Evolutionary conservation across 345 rosid genomes (phyloP), one percentile per base, ranked within the genome.

Genomic region (Melaleuca quinquenervia): DNA sequence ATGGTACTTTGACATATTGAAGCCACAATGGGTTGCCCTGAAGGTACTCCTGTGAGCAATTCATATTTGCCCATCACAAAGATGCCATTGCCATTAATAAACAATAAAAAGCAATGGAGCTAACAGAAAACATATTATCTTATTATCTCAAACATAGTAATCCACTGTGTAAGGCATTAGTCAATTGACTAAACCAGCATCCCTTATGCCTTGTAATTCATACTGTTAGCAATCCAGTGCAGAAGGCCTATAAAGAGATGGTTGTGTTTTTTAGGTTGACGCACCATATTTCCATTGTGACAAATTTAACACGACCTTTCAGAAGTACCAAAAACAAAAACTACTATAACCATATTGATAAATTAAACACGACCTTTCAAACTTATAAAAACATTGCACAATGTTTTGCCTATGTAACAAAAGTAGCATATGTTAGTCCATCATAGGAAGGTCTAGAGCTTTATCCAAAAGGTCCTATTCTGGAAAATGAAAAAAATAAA

Each of bases 1-100:
- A 84, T 6, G 99, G 99, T 50, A 91, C 92, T 88, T 96, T 97
- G 53, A 97, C 90, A 86, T 96, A 94, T 53, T 96, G 98, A 85
- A 97, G 91, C 98, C 99, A 97, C 85, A 95, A 55, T 4, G 99
- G 99, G 87, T 97, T 97, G n/a, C 98, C 98, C 86, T 97, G 98
- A 52, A 95, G 98, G 90, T 96, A 97, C 84, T 97, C 99, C 98
- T 96, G 92, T 86, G 89, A 52, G 86, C 26, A 7, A 86, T 84
- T 24, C 53, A 52, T 84, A 52, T 50, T 80, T 13, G 32, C 58
- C 56, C 83, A 45, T 86, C 75, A 32, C 54, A 86, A 60, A 86
- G 51, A 82, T 48, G 36, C 74, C 3, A 49, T 82, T 44, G 13
- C 55, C 55, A 5, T 32, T 52, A 82, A 14, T 52, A 80, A 24